A percentile compares a stretch with the other conserved stretches of the same genome.
phyloP scores from a whole-genome alignment of 1,284 basidiomycete species.

The Irpex rosettiformis region DNA sequence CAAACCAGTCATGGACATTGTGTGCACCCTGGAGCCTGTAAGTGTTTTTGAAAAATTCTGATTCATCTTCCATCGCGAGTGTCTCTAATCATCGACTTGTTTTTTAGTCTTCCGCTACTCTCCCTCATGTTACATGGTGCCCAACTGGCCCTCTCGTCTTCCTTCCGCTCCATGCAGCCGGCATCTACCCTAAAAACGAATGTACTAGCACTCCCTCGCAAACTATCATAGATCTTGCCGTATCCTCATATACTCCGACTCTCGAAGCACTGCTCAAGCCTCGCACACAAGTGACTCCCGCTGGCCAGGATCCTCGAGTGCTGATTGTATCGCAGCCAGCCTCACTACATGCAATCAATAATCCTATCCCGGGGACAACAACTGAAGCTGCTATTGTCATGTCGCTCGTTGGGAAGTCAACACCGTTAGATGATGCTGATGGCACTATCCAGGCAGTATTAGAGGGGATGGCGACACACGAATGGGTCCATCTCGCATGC shows the following conservation, averaged over 20 bases:
- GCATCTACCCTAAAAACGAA: background rate
- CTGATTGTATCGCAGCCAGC: background rate
- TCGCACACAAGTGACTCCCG: background rate
- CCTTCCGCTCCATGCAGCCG: background rate
- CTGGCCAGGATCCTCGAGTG: background rate
- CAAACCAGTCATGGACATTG: background rate
- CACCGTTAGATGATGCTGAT: background rate
- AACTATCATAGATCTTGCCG: background rate
- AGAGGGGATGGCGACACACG: constrained; percentile 8
- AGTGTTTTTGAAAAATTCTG: background rate
- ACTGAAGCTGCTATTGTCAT: background rate
- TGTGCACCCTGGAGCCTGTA: too few relatives aligned
- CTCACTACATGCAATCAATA: background rate
- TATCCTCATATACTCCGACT: background rate
- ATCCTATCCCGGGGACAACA: background rate
- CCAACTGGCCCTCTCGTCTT: background rate
- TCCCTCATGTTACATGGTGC: background rate
- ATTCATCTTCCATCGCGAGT: too few relatives aligned
- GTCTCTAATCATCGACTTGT: too few relatives aligned
- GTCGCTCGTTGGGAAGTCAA: background rate
- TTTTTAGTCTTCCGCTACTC: background rate
- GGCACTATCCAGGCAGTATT: constrained; percentile 7
- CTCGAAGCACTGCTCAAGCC: background rate
- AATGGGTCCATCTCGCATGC: constrained; percentile 21
- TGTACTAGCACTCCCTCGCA: background rate